These are phyloP conservation scores for Pseudevernia furfuracea DNA, from an alignment of 495 filamentous ascomycete genomes.

Conservation along the genomic window DNA sequence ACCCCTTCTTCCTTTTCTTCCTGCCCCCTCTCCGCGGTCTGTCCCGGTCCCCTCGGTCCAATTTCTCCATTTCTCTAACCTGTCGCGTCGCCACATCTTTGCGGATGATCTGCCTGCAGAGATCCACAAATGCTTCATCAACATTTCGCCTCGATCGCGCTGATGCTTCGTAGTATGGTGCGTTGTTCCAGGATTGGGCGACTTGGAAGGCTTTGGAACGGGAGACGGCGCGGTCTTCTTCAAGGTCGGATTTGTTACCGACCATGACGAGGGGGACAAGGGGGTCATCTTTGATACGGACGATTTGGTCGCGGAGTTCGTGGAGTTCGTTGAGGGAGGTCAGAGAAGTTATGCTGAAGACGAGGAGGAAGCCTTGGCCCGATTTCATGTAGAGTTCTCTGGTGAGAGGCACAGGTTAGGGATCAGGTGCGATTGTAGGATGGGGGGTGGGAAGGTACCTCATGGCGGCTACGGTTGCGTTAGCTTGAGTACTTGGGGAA, in stretches of 20 bases:
- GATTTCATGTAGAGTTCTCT: slow-evolving; percentile 92
- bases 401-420: slow-evolving; percentile 6
- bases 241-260: slow-evolving; percentile 93
- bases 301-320: slow-evolving; percentile 89
- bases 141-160: slow-evolving; percentile 82
- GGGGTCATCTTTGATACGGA: slow-evolving; percentile 92
- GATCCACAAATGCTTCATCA: slow-evolving; percentile 88
- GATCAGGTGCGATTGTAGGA: slow-evolving; percentile 10
- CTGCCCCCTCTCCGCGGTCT: slow-evolving; percentile 1
- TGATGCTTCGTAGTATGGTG: slow-evolving; percentile 91
- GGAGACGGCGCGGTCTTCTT: slow-evolving; percentile 81
- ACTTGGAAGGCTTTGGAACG: slow-evolving; percentile 77
- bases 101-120: slow-evolving; percentile 84
- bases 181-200: slow-evolving; percentile 79
- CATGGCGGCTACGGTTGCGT: slow-evolving; percentile 24
- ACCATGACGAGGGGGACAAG: slow-evolving; percentile 91
- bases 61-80: slow-evolving; percentile 38
- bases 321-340: slow-evolving; percentile 79
- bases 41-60: slow-evolving; percentile 27
- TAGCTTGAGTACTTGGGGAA: neutral
- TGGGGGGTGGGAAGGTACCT: slow-evolving; percentile 17
- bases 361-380: slow-evolving; percentile 92
- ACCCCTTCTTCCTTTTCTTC: neutral
- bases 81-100: slow-evolving; percentile 50
- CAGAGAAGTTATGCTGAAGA: slow-evolving; percentile 91